These are phyloP conservation scores for Mortierella sp. DNA, from an alignment of 371 early-diverging fungal species.

Conservation along the genomic window DNA sequence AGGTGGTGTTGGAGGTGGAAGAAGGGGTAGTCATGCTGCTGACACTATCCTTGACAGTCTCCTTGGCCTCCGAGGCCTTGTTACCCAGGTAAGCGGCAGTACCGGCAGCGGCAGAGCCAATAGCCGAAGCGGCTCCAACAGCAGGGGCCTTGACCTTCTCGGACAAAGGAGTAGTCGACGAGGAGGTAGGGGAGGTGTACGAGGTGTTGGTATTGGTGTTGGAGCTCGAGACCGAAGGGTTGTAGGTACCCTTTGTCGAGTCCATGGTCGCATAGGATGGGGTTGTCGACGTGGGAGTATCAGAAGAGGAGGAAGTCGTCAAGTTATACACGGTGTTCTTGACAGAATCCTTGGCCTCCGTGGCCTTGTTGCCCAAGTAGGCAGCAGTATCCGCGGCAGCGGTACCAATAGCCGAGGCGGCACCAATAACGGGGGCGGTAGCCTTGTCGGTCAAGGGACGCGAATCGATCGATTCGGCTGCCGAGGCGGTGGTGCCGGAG, in stretches of 20 bases:
- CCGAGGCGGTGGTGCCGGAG: not conserved
- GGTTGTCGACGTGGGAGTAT: not conserved
- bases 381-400: constrained; percentile 11
- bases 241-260: not conserved
- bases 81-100: constrained; percentile 1
- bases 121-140: constrained; percentile 13
- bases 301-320: not conserved
- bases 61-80: constrained; percentile 8
- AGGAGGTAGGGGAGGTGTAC: not conserved
- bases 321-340: not conserved
- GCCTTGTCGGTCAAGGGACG: constrained; percentile 10
- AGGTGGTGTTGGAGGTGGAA: not conserved
- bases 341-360: not conserved
- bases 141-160: constrained; percentile 22
- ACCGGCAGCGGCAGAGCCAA: constrained; percentile 10
- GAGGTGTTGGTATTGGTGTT: not conserved
- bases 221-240: not conserved
- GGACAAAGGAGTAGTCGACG: not conserved
- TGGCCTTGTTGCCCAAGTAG: not conserved
- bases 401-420: not conserved
- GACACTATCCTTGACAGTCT: constrained; percentile 8
- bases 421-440: not conserved
- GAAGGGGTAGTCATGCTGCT: not conserved
- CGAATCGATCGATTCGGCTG: not conserved
- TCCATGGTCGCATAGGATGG: not conserved